Base-by-base conservation (phyloP, 768 basidiomycete genomes). In the Collybia sordida region DNA sequence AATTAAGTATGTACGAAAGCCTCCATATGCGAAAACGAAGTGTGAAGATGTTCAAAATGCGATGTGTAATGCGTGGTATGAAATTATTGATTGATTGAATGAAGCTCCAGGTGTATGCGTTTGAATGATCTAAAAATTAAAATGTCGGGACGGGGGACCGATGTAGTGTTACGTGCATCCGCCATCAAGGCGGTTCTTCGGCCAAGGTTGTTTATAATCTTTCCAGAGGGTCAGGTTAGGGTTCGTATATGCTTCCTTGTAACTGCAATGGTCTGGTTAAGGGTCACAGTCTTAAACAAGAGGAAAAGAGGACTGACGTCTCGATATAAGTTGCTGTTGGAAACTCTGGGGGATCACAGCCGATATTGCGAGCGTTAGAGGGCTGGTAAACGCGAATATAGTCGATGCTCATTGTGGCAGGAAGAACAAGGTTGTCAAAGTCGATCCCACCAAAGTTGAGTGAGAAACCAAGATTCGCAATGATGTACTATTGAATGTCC, bases 261-360 rank as follows among this genome's bases (percentile, higher is more conserved):
- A 74, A 24, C 73, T 73, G 52, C 25, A 38, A 15, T 12, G 14
- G 9, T 31, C 31, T 31, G 11, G 31, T 31, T 14, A 31, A 31
- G 3, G 31, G 3, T 31, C 31, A 12, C 9, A 11, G 14, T 31
- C 3, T 12, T 31, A 12, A 6, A 31, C 31, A 31, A 12, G 9
- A 12, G 3, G 11, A 14, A 3, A 12, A 11, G 11, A 4, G 12
- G 25, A 75, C 77, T 62, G 64, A 88, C 83, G 77, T 71, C 17
- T 85, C 61, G 58, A 95, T 96, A 64, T 96, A 96, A 0, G 76
- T 67, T 9, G 72, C 64, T 0, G 94, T 97, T 0, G 94, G 93
- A 64, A 78, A 85, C 12, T 80, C 76, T 8, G 66, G 58, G 4
- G 93, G 90, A 59, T 93, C 88, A 54, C 86, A 88, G 0, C 85